Evolutionary conservation across 352 stramenopile species (phyloP).

Genomic region (Phytophthora fragariaefolia): DNA sequence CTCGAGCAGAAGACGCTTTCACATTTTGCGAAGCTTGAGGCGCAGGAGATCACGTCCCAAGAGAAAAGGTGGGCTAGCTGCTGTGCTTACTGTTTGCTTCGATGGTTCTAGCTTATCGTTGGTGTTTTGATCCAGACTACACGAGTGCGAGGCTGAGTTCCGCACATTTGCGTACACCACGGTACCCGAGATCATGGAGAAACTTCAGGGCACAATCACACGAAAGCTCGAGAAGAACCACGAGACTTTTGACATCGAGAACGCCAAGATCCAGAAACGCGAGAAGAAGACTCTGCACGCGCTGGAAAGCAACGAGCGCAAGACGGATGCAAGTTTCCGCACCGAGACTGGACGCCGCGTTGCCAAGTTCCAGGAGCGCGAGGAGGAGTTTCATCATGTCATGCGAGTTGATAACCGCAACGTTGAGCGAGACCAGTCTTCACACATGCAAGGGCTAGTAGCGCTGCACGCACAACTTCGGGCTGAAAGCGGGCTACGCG

Average conservation of each 20-base stretch:
- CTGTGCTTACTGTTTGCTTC: neutral
- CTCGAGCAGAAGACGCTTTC: conserved; percentile 67
- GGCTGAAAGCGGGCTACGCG: conserved; percentile 54
- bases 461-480: conserved; percentile 58
- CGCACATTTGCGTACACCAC: conserved; percentile 81
- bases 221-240: conserved; percentile 90
- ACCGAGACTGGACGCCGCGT: conserved; percentile 74
- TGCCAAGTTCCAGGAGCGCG: conserved; percentile 61
- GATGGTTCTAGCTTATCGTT: neutral
- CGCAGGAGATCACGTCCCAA: conserved; percentile 49
- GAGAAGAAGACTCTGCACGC: conserved; percentile 87
- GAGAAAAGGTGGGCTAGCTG: conserved; percentile 50
- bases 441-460: conserved; percentile 58
- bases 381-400: conserved; percentile 69
- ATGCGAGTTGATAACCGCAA: conserved; percentile 77
- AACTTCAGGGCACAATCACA: conserved; percentile 87
- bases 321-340: conserved; percentile 62
- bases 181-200: conserved; percentile 90
- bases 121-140: conserved; percentile 41
- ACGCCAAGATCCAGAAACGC: conserved; percentile 92
- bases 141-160: conserved; percentile 61
- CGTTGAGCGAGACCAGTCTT: conserved; percentile 52
- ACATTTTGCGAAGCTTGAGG: conserved; percentile 66
- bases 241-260: conserved; percentile 94
- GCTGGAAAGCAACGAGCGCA: conserved; percentile 71